Evolutionary conservation across 2,329 filamentous ascomycete species (phyloP).

Genomic region (Diatrype stigma): DNA sequence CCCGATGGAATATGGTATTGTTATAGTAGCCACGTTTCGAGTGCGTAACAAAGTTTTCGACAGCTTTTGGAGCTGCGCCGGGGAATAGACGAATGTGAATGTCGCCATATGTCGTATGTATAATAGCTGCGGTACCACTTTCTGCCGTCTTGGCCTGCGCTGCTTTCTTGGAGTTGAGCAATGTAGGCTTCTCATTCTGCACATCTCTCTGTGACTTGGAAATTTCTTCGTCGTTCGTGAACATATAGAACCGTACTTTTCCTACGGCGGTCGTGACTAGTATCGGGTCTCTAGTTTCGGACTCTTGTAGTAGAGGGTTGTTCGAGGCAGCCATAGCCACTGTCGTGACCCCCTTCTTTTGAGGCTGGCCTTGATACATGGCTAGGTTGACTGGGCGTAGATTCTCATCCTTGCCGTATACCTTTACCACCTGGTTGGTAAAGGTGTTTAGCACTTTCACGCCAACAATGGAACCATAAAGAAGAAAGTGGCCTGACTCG

Average conservation of each 20-base stretch:
- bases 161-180: constrained; percentile 54
- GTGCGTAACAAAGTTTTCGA: constrained; percentile 97
- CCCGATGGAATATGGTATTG: constrained; percentile 92
- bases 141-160: constrained; percentile 60
- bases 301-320: constrained; percentile 89
- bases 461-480: constrained; percentile 89
- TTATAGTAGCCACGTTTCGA: constrained; percentile 92
- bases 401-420: constrained; percentile 86
- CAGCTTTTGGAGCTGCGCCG: constrained; percentile 85
- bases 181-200: constrained; percentile 87
- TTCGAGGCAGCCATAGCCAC: constrained; percentile 95
- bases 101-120: constrained; percentile 93
- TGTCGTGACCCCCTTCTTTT: constrained; percentile 89
- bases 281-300: constrained; percentile 86
- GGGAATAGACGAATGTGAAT: constrained; percentile 92
- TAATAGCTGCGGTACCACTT: constrained; percentile 71
- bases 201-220: constrained; percentile 83
- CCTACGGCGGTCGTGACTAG: constrained; percentile 77
- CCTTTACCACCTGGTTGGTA: constrained; percentile 86
- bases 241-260: constrained; percentile 96
- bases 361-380: constrained; percentile 90
- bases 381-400: constrained; percentile 79
- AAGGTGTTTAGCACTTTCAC: constrained; percentile 95
- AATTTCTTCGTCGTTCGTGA: constrained; percentile 83
- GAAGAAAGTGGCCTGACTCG: constrained; percentile 89